Evolutionary conservation across 768 basidiomycete species (phyloP).

Genomic region (Sarcodon aspratus): DNA sequence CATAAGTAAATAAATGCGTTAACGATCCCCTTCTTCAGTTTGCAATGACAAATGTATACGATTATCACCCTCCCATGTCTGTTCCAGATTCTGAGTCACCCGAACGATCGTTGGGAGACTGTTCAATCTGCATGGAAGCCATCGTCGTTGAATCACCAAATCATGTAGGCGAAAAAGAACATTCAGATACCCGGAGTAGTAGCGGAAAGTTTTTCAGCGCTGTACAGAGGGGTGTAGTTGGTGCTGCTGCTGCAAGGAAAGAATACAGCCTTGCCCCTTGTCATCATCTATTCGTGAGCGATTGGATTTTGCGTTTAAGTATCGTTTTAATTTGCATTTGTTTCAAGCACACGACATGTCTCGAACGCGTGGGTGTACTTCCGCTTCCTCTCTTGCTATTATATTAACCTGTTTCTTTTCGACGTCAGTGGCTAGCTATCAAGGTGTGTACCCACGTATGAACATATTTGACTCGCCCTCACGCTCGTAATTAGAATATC

Average conservation of each 20-base stretch:
- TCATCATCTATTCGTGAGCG: conserved; percentile 76
- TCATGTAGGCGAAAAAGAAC: conserved; percentile 1
- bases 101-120: conserved; percentile 72
- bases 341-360: conserved; percentile 71
- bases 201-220: conserved; percentile 38
- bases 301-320: background rate
- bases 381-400: background rate
- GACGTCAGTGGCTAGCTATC: conserved; percentile 56
- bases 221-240: conserved; percentile 23
- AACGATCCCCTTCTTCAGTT: conserved; percentile 29
- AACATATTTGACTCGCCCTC: conserved; percentile 1
- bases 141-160: conserved; percentile 26
- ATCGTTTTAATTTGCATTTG: background rate
- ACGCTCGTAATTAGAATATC: conserved; percentile 46
- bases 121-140: conserved; percentile 89
- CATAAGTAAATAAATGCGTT: conserved; percentile 1
- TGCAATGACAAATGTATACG: conserved; percentile 47
- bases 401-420: conserved; percentile 2
- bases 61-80: conserved; percentile 80
- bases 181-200: conserved; percentile 34
- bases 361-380: conserved; percentile 49
- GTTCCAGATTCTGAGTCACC: conserved; percentile 63
- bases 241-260: conserved; percentile 36
- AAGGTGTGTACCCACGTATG: conserved; percentile 31
- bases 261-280: conserved; percentile 83